phyloP scores from a whole-genome alignment of 345 rosid genomes.

The Euphorbia pulcherrima region DNA sequence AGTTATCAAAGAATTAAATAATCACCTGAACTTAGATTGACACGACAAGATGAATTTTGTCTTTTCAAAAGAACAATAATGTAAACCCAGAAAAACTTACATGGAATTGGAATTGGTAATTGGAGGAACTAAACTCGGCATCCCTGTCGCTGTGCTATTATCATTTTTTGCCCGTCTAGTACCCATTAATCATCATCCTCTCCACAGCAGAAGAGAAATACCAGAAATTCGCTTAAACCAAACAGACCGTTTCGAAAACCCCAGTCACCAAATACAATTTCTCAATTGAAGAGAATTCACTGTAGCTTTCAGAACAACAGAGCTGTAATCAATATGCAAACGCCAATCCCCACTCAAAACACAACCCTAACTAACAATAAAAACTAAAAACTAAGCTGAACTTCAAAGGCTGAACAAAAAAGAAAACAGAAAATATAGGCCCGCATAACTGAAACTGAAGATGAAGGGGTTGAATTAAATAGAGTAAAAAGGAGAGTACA shows the following conservation, averaged over 20 bases:
- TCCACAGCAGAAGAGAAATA: not conserved
- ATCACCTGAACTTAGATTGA: not conserved
- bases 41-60: not conserved
- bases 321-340: not conserved
- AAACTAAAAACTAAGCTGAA: not conserved
- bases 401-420: too few relatives aligned
- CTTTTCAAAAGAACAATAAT: not conserved
- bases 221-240: slow-evolving; percentile 1
- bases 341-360: not conserved
- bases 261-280: not conserved
- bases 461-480: not conserved
- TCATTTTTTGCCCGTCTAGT: slow-evolving; percentile 38
- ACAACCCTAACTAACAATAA: not conserved
- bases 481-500: slow-evolving; percentile 12
- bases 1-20: not conserved
- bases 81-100: slow-evolving; percentile 21
- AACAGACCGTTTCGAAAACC: slow-evolving; percentile 5
- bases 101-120: slow-evolving; percentile 38
- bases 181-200: slow-evolving; percentile 41
- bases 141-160: slow-evolving; percentile 36
- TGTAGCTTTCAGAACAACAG: not conserved
- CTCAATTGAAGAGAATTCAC: not conserved
- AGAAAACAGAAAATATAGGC: not conserved
- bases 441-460: not conserved
- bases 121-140: slow-evolving; percentile 52